Evolutionary conservation across 2,329 filamentous ascomycete genomes (phyloP), one percentile per base, ranked within the genome.

Genomic region (Sporothrix dimorphospora): DNA sequence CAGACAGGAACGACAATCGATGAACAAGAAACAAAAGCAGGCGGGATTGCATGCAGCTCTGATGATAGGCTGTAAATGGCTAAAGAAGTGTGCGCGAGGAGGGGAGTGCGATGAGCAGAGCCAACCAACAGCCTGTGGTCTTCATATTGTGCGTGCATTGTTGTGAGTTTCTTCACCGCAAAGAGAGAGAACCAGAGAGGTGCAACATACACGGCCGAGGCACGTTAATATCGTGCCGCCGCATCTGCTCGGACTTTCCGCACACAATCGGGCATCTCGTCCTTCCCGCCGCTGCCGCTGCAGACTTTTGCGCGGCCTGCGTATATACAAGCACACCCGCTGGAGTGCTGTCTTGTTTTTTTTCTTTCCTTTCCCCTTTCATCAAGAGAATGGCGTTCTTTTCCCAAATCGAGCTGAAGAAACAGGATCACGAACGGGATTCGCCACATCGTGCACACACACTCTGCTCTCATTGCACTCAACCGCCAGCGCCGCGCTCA

Each of bases 191-290:
- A 19, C 11, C 27, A 11, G 34, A 49, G 6, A 34, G 7, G 12
- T 34, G 8, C 42, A 66, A 19, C 16, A n/a, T 40, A 21, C 8
- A 38, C 4, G 49, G 40, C 53, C 53, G 14, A 70, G 40, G 24
- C 24, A 53, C 8, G 9, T 49, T 42, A 27, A 71, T 67, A 67
- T 57, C 61, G 49, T 71, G 61, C 70, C 65, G 65, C 49, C 14
- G 70, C 47, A 66, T 67, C 34, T 59, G 47, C 38, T 47, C 49
- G 61, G 70, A 38, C 38, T 34, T 59, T 24, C 70, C 53, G 21
- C 40, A 14, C 30, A 55, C 34, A 16, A 16, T 69, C 16, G n/a
- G 49, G 19, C 30, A 40, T 19, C 27, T 45, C 59, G n/a, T 55
- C 49, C 34, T 12, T 42, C 49, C 42, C 42, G 63, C 27, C 16